phyloP scores from a whole-genome alignment of 768 basidiomycete species.

The Leccinum boreale region DNA sequence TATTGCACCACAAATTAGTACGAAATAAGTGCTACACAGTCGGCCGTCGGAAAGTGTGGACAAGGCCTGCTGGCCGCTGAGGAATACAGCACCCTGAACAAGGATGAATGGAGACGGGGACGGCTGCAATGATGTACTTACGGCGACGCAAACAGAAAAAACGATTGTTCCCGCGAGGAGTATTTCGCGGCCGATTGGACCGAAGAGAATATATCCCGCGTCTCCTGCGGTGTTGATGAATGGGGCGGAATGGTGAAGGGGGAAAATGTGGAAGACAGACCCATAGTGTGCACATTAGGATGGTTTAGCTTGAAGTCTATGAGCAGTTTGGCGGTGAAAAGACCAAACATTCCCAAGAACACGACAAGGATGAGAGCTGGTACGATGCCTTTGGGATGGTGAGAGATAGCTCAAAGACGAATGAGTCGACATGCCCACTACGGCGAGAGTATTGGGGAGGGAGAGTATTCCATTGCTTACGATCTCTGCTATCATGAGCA shows the following conservation, averaged over 20 bases:
- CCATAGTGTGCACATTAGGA: slow-evolving; percentile 53
- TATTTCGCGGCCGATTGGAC: slow-evolving; percentile 3
- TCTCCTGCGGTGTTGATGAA: background rate
- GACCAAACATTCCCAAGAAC: background rate
- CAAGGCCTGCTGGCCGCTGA: slow-evolving; percentile 53
- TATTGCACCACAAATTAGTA: slow-evolving; percentile 42
- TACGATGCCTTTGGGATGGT: slow-evolving; percentile 3
- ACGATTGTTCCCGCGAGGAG: slow-evolving; percentile 2
- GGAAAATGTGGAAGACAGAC: slow-evolving; percentile 18
- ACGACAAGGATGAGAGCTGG: slow-evolving; percentile 7
- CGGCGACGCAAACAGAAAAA: slow-evolving; percentile 1
- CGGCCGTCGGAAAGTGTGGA: slow-evolving; percentile 46
- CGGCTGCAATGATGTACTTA: background rate
- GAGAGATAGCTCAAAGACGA: background rate
- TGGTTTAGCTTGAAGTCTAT: slow-evolving; percentile 39
- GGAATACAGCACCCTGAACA: slow-evolving; percentile 17
- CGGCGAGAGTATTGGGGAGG: background rate
- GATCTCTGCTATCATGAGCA: slow-evolving; percentile 4
- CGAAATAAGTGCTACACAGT: slow-evolving; percentile 43
- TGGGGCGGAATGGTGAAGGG: background rate
- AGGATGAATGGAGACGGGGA: background rate
- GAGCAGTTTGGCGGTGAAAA: slow-evolving; percentile 41
- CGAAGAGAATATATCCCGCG: slow-evolving; percentile 3
- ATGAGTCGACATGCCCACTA: slow-evolving; percentile 2
- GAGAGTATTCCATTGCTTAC: slow-evolving; percentile 1